These are phyloP conservation scores for Eleusine indica DNA, from an alignment of 176 grass and related monocot genomes.

Conservation along the genomic window DNA sequence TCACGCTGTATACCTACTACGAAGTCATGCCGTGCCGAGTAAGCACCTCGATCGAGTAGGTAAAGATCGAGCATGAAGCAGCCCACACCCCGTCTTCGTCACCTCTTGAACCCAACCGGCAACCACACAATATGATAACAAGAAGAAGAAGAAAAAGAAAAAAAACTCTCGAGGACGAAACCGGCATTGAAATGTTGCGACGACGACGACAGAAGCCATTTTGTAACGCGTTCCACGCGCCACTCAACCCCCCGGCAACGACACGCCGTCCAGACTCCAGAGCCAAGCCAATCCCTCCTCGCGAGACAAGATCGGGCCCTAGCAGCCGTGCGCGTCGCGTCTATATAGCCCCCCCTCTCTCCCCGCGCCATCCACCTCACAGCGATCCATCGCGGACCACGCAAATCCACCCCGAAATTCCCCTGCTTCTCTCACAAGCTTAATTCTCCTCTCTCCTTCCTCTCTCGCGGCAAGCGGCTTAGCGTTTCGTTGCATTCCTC, in stretches of 20 bases:
- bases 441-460: not conserved
- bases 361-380: not conserved
- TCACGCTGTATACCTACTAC: not conserved
- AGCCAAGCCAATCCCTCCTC: not conserved
- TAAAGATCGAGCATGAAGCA: not conserved
- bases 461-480: not conserved
- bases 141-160: no score
- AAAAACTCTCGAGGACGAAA: not conserved
- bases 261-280: not conserved
- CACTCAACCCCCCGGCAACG: not conserved
- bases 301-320: not conserved
- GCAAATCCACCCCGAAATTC: not conserved
- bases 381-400: not conserved
- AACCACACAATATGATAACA: not conserved
- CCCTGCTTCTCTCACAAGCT: not conserved
- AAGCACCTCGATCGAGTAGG: not conserved
- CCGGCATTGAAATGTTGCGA: not conserved
- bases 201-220: not conserved
- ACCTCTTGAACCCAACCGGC: not conserved
- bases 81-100: not conserved
- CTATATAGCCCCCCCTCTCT: not conserved
- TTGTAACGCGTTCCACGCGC: not conserved
- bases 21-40: not conserved
- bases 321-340: not conserved
- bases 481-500: not conserved